Conservation (phyloP, 495 filamentous ascomycete species). For the Podospora conica region DNA sequence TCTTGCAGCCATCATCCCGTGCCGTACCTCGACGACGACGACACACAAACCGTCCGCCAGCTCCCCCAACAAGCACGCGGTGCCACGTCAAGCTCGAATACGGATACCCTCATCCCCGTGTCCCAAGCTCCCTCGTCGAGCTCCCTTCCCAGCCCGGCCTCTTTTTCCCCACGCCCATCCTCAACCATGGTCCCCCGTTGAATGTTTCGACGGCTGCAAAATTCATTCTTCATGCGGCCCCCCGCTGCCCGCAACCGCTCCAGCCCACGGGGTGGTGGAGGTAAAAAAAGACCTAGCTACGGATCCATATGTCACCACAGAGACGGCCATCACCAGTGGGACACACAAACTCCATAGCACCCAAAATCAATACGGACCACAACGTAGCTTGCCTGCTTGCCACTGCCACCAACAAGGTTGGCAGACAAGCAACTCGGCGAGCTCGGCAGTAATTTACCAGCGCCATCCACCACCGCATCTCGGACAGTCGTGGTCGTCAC, state of each 20-base stretch:
- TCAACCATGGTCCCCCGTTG: background rate
- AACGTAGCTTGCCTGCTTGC: background rate
- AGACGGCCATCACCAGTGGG: too few relatives aligned
- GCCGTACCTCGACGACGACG: too few relatives aligned
- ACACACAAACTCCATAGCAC: background rate
- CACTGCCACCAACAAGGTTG: background rate
- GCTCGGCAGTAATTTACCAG: slow-evolving; percentile 2
- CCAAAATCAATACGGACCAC: background rate
- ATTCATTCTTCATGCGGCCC: background rate
- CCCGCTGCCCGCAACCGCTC: background rate
- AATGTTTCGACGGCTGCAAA: background rate
- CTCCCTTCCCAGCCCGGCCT: background rate
- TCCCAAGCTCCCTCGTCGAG: background rate
- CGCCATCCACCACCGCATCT: slow-evolving; percentile 1
- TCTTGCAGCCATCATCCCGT: background rate
- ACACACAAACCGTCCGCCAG: background rate
- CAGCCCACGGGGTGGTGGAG: too few relatives aligned
- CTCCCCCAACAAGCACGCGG: background rate
- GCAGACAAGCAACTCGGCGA: background rate
- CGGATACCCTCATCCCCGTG: background rate
- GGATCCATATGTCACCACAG: background rate
- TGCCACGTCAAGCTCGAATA: background rate
- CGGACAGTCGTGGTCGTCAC: background rate
- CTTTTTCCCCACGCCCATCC: background rate
- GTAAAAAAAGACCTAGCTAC: too few relatives aligned